Evolutionary conservation across 495 filamentous ascomycete species (phyloP).

Genomic region (Friedmanniomyces simplex): DNA sequence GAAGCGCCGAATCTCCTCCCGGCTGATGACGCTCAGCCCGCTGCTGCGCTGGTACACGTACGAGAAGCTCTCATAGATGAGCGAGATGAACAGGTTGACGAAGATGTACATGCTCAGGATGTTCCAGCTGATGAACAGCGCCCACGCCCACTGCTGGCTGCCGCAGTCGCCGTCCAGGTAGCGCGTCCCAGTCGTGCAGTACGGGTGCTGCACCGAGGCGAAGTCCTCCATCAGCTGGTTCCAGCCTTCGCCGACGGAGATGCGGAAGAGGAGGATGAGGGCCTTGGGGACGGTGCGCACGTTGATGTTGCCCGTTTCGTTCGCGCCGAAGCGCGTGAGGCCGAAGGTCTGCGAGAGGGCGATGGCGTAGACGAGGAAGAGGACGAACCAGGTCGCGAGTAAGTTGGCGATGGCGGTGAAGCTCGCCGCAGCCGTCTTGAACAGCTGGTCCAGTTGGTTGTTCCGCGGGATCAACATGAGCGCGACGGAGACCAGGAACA

Average conservation of each 20-base stretch:
- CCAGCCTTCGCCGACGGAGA: constrained; percentile 91
- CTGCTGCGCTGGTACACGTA: constrained; percentile 97
- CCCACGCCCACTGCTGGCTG: constrained; percentile 72
- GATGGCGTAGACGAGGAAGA: constrained; percentile 94
- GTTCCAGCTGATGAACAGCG: constrained; percentile 93
- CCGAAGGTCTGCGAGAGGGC: constrained; percentile 95
- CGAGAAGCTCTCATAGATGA: constrained; percentile 99
- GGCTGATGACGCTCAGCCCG: constrained; percentile 67
- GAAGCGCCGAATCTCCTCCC: constrained; percentile 90
- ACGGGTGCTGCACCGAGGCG: constrained; percentile 62
- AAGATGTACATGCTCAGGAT: constrained; percentile 99
- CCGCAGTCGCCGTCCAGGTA: constrained; percentile 91
- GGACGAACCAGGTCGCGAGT: constrained; percentile 90
- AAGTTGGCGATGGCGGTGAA: constrained; percentile 83
- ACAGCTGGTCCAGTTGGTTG: constrained; percentile 94
- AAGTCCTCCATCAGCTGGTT: constrained; percentile 96
- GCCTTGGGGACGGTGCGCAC: constrained; percentile 89
- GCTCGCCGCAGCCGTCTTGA: constrained; percentile 98
- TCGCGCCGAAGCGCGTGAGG: constrained; percentile 70
- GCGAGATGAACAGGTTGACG: constrained; percentile 92
- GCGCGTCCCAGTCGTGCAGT: constrained; percentile 54
- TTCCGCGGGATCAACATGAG: constrained; percentile 91
- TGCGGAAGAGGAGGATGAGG: constrained; percentile 84
- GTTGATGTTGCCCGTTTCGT: constrained; percentile 75
- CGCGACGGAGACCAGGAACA: constrained; percentile 84